phyloP scores from a whole-genome alignment of 1,284 basidiomycete species.

The Irpex rosettiformis region DNA sequence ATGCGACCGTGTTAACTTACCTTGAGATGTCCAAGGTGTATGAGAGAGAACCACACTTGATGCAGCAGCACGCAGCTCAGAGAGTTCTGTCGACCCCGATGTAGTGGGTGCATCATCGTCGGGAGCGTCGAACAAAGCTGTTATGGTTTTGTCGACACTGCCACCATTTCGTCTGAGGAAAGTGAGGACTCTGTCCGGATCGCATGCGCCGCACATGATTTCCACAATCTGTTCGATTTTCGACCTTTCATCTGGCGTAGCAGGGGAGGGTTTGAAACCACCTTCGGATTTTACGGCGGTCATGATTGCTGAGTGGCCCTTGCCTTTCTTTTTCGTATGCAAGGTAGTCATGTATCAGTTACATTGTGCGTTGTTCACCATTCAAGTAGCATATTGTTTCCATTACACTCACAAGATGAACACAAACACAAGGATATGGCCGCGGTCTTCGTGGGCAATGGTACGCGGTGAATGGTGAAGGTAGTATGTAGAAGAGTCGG shows the following conservation, averaged over 20 bases:
- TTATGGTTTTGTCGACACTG: constrained; percentile 56
- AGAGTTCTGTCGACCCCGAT: constrained; percentile 7
- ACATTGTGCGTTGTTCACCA: not conserved
- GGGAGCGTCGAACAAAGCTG: constrained; percentile 47
- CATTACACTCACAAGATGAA: not conserved
- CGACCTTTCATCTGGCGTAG: constrained; percentile 8
- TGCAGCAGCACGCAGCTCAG: constrained; percentile 18
- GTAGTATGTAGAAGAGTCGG: not conserved
- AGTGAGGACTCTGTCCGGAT: constrained; percentile 32
- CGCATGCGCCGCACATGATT: constrained; percentile 5
- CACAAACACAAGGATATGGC: not conserved
- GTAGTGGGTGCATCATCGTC: constrained; percentile 25
- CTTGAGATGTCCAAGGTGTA: constrained; percentile 2
- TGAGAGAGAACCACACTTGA: constrained; percentile 11
- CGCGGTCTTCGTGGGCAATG: not conserved
- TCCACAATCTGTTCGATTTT: constrained; percentile 11
- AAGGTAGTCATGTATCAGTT: not conserved
- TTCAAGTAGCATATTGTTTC: not conserved
- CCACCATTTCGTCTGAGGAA: constrained; percentile 57
- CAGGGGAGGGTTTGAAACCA: constrained; percentile 10
- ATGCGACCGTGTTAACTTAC: constrained; percentile 16
- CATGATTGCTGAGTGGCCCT: not conserved
- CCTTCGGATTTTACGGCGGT: constrained; percentile 2
- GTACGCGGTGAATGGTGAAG: not conserved
- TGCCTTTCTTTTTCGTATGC: not conserved